Evolutionary conservation across 2,329 filamentous ascomycete species (phyloP), one percentile per base, ranked within the genome.

Genomic region (Phialophora expanda): DNA sequence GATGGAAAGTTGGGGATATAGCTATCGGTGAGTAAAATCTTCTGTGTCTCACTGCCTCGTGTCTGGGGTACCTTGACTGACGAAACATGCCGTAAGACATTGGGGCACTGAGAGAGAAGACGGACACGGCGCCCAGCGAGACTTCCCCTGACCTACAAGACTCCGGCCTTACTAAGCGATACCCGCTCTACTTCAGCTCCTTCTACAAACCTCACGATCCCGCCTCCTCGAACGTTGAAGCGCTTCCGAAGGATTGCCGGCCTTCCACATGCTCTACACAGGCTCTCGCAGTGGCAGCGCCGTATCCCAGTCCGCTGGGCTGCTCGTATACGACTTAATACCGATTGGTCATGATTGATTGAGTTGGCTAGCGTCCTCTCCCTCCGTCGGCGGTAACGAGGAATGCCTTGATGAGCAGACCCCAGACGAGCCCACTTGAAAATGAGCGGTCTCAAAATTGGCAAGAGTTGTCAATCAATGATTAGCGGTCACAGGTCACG

Each of bases 161-260:
- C 30, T 34, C 26, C 11, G n/a, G 14, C 14, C 53, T 55, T 26
- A 20, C 30, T 5, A 54, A 30, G 53, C 20, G 12, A 30, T 55
- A 55, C 26, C 53, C 53, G 20, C 53, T 55, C 12, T 55, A 55
- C 12, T 55, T 54, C 24, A 55, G 53, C 24, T n/a, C 22, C 17
- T 34, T 55, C 24, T 55, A 55, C 51, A 54, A 24, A 22, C 51
- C 51, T 54, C 51, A 30, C 6, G 51, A n/a, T 30, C 8, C 53
- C 0, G 17, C 26, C 9, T 28, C 24, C 53, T 12, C 4, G 8
- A 8, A 32, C 20, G 26, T 1, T n/a, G 8, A 55, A 12, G 26
- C 12, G 3, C 14, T 26, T n/a, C 4, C 20, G 17, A 7, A 48
- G 20, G 44, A 48, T 48, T 20, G 8, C 7, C 44, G 20, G 14